Evolutionary conservation across 2,329 filamentous ascomycete genomes (phyloP).

Genomic region (Sporothrix luriei): DNA sequence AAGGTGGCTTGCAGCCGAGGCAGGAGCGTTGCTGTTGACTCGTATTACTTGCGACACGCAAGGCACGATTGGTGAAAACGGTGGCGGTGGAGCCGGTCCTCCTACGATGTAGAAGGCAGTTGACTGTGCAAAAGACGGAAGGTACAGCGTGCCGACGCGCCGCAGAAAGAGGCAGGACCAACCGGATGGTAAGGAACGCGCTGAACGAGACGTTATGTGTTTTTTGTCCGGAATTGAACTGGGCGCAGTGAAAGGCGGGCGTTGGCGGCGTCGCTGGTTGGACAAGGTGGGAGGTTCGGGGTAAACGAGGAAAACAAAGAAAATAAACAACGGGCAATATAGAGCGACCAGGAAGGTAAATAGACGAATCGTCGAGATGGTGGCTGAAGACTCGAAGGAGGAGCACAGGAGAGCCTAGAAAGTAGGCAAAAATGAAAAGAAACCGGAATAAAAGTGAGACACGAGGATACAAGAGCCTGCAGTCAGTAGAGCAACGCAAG

Average conservation of each 20-base stretch:
- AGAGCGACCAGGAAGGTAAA: not conserved
- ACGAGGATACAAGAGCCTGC: slow-evolving; percentile 3
- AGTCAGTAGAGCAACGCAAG: not conserved
- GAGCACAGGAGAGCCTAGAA: not conserved
- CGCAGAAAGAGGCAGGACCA: not conserved
- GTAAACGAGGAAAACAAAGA: not conserved
- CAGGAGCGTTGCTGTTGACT: slow-evolving; percentile 4
- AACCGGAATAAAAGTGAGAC: slow-evolving; percentile 22
- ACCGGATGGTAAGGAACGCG: not conserved
- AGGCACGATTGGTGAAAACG: not conserved
- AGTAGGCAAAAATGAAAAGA: not conserved
- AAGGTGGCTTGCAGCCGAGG: slow-evolving; percentile 22
- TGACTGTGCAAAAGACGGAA: not conserved
- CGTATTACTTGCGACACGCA: slow-evolving; percentile 6
- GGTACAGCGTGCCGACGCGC: not conserved
- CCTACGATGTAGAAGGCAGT: slow-evolving; percentile 12
- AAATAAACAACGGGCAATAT: not conserved
- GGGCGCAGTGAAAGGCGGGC: not conserved
- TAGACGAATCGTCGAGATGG: not conserved
- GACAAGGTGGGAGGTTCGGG: not conserved
- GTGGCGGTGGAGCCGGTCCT: not conserved
- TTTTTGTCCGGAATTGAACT: not conserved
- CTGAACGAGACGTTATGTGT: not conserved
- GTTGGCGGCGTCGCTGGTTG: not conserved
- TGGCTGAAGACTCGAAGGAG: not conserved